Percentiles rank a stretch among this genome's conserved stretches.
Conservation (phyloP, 2,329 filamentous ascomycete genomes). For the Waltergamsia citrina region DNA sequence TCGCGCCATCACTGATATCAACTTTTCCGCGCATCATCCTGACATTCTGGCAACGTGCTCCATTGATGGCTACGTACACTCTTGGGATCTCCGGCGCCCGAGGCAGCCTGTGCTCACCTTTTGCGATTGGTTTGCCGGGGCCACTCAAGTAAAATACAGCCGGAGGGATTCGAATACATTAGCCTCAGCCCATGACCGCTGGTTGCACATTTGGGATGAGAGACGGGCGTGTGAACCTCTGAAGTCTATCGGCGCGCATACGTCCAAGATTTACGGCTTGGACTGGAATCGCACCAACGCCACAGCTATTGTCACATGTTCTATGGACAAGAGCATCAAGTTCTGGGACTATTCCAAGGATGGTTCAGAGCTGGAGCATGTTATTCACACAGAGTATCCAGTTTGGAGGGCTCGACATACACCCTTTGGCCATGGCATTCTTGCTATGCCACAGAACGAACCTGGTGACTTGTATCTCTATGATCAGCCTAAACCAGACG, state of each 20-base stretch:
- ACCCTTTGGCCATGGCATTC: conserved; percentile 74
- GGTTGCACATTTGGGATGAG: conserved; percentile 84
- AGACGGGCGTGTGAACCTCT: conserved; percentile 69
- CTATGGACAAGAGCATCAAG: conserved; percentile 84
- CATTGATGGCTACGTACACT: conserved; percentile 87
- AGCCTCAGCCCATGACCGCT: conserved; percentile 83
- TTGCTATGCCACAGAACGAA: conserved; percentile 88
- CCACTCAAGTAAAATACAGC: conserved; percentile 93
- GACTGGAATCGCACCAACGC: conserved; percentile 81
- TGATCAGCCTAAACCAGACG: conserved; percentile 46
- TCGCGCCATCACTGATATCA: conserved; percentile 89
- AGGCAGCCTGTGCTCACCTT: conserved; percentile 68
- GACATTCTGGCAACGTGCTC: conserved; percentile 85
- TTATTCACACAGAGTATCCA: conserved; percentile 75
- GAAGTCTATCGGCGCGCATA: conserved; percentile 77
- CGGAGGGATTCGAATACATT: conserved; percentile 78
- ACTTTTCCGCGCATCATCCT: conserved; percentile 88
- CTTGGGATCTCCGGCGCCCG: conserved; percentile 77
- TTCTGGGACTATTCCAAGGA: conserved; percentile 73
- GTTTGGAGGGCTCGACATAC: conserved; percentile 89
- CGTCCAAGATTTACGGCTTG: conserved; percentile 88
- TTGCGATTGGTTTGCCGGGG: conserved; percentile 88
- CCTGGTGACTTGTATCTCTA: conserved; percentile 81
- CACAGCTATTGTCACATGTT: conserved; percentile 74
- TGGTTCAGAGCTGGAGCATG: conserved; percentile 58